These are phyloP conservation scores for Hsuehochloa calcarea DNA, from an alignment of 176 grass and related monocot genomes.

Conservation along the genomic window DNA sequence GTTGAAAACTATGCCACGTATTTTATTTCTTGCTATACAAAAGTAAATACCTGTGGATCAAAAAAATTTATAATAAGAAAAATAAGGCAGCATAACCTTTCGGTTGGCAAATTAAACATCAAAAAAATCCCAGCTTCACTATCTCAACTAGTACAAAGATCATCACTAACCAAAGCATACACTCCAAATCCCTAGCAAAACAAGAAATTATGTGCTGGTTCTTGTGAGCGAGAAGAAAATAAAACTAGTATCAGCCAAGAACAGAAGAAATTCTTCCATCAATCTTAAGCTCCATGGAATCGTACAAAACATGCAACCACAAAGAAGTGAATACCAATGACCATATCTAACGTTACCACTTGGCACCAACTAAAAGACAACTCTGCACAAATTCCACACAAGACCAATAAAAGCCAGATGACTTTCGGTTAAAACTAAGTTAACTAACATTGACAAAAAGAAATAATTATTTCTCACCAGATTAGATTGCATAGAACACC, in stretches of 20 bases:
- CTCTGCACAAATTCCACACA: background rate
- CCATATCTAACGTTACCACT: background rate
- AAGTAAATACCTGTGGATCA: background rate
- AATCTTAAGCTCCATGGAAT: background rate
- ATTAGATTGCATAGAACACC: background rate
- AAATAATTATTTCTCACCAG: background rate
- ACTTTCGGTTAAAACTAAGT: background rate
- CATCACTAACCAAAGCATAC: background rate
- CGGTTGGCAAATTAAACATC: background rate
- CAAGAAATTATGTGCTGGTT: background rate
- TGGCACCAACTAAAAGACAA: background rate
- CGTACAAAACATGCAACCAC: background rate
- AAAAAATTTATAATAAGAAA: background rate
- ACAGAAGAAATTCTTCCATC: slow-evolving; percentile 7
- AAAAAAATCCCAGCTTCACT: background rate
- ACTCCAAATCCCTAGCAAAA: background rate
- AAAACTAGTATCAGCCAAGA: background rate
- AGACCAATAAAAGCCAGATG: background rate
- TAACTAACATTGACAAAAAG: background rate
- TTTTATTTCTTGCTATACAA: background rate
- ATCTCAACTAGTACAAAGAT: background rate
- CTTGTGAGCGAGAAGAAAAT: background rate
- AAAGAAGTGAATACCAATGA: background rate
- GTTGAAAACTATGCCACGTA: background rate
- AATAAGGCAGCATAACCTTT: background rate